A percentile compares a stretch with the other conserved stretches of the same genome.
phyloP scores from a whole-genome alignment of 306 rosid species.

The Vachellia pachyceras region DNA sequence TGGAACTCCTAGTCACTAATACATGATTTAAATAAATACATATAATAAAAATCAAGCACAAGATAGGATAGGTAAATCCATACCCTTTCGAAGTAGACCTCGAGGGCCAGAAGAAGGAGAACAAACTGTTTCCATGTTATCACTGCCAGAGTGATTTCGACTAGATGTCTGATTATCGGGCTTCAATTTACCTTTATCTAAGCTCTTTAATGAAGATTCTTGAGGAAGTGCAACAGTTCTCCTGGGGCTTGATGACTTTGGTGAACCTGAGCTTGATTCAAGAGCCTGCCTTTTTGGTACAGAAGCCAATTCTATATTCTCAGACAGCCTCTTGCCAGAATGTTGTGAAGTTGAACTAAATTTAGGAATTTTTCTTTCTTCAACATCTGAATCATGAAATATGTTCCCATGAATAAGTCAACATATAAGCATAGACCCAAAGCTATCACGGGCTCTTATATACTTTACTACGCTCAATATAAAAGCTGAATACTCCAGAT shows the following conservation, averaged over 20 bases:
- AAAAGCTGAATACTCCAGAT: constrained; percentile 39
- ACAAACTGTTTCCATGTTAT: constrained; percentile 49
- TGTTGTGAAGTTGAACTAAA: constrained; percentile 49
- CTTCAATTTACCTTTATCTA: constrained; percentile 67
- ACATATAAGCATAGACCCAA: constrained; percentile 20
- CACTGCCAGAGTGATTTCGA: constrained; percentile 46
- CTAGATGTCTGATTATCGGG: constrained; percentile 50
- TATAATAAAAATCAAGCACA: constrained; percentile 14
- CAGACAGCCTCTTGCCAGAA: constrained; percentile 70
- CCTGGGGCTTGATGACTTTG: constrained; percentile 70
- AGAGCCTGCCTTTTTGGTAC: constrained; percentile 70
- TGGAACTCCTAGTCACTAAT: constrained; percentile 6
- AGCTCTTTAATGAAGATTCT: constrained; percentile 68
- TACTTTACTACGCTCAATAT: constrained; percentile 39
- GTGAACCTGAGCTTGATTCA: constrained; percentile 65
- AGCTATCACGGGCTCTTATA: not conserved
- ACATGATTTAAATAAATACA: not conserved
- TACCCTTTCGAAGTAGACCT: constrained; percentile 59
- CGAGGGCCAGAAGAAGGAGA: constrained; percentile 53
- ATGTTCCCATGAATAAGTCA: constrained; percentile 33
- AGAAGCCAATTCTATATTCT: constrained; percentile 57
- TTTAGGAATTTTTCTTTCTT: constrained; percentile 48
- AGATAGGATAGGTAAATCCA: constrained; percentile 28
- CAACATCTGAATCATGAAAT: constrained; percentile 46
- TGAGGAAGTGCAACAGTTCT: constrained; percentile 56